Conservation (phyloP, 2,329 filamentous ascomycete genomes). For the Trichoderma arundinaceum region DNA sequence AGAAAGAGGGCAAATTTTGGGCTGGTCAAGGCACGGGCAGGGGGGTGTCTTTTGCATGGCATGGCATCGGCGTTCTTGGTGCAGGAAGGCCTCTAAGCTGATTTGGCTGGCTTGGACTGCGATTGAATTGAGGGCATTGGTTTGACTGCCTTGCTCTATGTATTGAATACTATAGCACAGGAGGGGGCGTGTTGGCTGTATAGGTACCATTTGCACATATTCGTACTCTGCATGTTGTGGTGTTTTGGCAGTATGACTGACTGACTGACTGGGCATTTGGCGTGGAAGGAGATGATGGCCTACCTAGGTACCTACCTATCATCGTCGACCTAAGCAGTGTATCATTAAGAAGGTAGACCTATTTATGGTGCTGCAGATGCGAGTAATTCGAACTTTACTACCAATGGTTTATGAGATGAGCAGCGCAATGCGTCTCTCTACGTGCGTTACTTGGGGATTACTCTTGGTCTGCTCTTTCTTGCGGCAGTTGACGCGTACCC, state of each 20-base stretch:
- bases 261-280: background rate
- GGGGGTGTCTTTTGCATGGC: constrained; percentile 32
- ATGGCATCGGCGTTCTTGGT: constrained; percentile 35
- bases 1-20: constrained; percentile 16
- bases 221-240: constrained; percentile 1
- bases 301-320: background rate
- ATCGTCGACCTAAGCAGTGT: background rate
- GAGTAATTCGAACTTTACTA: background rate
- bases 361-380: background rate
- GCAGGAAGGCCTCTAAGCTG: constrained; percentile 1
- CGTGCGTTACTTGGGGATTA: background rate
- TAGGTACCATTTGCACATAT: constrained; percentile 18
- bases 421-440: too few species aligned
- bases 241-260: constrained; percentile 2
- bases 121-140: constrained; percentile 8
- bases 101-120: constrained; percentile 12
- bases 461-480: background rate
- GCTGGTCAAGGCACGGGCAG: constrained; percentile 8
- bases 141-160: constrained; percentile 18
- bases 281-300: background rate
- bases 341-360: background rate
- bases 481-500: background rate
- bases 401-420: background rate
- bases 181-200: constrained; percentile 19
- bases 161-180: constrained; percentile 29